Conservation (phyloP, 345 rosid species). For the Combretum micranthum region DNA sequence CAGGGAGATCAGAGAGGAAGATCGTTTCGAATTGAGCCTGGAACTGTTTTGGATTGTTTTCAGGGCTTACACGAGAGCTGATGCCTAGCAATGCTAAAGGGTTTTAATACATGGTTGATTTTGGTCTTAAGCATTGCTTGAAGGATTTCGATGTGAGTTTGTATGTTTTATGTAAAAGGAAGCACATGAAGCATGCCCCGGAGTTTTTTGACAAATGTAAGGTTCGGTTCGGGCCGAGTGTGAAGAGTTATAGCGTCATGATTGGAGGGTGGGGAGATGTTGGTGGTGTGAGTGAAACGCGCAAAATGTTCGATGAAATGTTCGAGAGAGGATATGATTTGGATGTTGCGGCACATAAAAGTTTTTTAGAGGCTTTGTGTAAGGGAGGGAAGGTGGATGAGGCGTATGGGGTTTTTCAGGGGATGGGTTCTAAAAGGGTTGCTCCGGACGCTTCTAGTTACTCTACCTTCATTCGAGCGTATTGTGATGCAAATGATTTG, state of each 20-base stretch:
- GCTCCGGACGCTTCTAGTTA: constrained; percentile 60
- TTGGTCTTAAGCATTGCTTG: constrained; percentile 53
- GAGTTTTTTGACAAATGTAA: constrained; percentile 39
- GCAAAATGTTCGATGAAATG: constrained; percentile 80
- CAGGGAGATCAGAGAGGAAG: constrained; percentile 50
- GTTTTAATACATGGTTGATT: constrained; percentile 69
- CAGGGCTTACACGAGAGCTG: constrained; percentile 63
- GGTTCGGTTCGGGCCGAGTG: constrained; percentile 27
- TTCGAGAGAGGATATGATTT: constrained; percentile 21
- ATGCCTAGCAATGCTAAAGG: constrained; percentile 67
- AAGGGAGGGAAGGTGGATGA: constrained; percentile 54
- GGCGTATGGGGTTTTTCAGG: constrained; percentile 52
- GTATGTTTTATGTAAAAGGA: constrained; percentile 55
- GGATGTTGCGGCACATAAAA: constrained; percentile 61
- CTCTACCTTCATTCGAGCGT: constrained; percentile 60
- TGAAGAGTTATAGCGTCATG: constrained; percentile 61
- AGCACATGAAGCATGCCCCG: constrained; percentile 55
- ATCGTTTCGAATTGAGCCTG: constrained; percentile 28
- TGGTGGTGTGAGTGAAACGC: constrained; percentile 37
- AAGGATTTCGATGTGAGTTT: constrained; percentile 63
- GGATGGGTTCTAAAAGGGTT: constrained; percentile 43
- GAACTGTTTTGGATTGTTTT: constrained; percentile 68
- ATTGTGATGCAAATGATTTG: constrained; percentile 49
- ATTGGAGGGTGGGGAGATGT: constrained; percentile 51
- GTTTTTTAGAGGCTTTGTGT: constrained; percentile 65